Evolutionary conservation across 2,329 filamentous ascomycete genomes (phyloP), one percentile per base, ranked within the genome.

Genomic region (Pyricularia grisea): DNA sequence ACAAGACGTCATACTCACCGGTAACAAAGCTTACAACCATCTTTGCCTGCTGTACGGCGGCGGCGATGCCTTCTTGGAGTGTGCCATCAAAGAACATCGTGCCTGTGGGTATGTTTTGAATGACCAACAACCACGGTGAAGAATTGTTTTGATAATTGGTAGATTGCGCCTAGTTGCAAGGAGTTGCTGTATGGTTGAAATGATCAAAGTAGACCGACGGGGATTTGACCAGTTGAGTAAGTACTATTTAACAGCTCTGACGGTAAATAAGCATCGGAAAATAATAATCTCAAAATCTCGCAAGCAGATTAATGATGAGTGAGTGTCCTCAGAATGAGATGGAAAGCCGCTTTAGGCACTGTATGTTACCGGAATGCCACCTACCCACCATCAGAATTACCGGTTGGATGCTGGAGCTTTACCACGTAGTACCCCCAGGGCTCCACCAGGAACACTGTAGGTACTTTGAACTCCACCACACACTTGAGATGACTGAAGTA

Each of bases 1-100:
- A 50, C 36, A 17, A 64, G 64, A 66, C 61, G 67, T 23, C 20
- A 69, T 71, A 73, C 82, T 72, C 78, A 93, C 92, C 90, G 75
- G 88, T 87, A 36, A 97, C 90, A 78, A 97, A 96, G 80, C 93
- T 97, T 33, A 92, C 86, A 0, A 97, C 91, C 23, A 91, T 84
- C 78, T 94, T 96, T 70, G 87, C 82, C 77, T 94, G 84, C 70
- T 87, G 85, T 7, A 97, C 84, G 14, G 94, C 93, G 25, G 87
- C 82, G 36, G 86, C 84, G 73, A 97, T 96, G 70, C 92, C 94
- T 74, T 90, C 90, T 74, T 96, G 91, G 25, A 97, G 80, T 71
- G 88, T 88, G 23, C 93, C 94, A 70, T 89, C 76, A 77, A 93
- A 94, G 79, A 97, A 97, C 90, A 97, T 94, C 61, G 65, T 76